Percentiles rank a stretch among this genome's conserved stretches.
Conservation (phyloP, 768 basidiomycete species). For the Boletus pseudo-olivaceus region DNA sequence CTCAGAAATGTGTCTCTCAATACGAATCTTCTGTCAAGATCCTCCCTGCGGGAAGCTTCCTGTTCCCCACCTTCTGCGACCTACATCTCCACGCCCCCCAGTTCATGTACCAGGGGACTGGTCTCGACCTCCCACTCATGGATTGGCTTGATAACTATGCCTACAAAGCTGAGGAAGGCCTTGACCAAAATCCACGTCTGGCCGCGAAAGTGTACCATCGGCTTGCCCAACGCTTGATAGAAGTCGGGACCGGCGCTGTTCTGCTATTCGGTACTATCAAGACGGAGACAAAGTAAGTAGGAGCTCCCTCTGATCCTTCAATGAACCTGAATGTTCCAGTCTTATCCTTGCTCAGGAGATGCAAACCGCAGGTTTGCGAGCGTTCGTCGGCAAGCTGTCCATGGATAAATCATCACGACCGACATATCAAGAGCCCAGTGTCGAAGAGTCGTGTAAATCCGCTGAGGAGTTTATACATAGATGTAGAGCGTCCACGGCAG, state of each 20-base stretch:
- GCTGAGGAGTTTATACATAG: constrained; percentile 54
- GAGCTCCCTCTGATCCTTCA: not conserved
- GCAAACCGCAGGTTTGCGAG: constrained; percentile 68
- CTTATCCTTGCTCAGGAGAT: constrained; percentile 75
- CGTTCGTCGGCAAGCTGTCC: constrained; percentile 85
- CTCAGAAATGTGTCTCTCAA: constrained; percentile 31
- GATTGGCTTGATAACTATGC: constrained; percentile 82
- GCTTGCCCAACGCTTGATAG: constrained; percentile 62
- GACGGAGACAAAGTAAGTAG: constrained; percentile 71
- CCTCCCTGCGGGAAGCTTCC: constrained; percentile 55
- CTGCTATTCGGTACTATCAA: constrained; percentile 83
- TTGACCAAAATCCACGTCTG: constrained; percentile 59
- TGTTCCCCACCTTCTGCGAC: constrained; percentile 80
- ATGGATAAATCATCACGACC: constrained; percentile 79
- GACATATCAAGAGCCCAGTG: constrained; percentile 65
- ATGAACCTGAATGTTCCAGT: constrained; percentile 35
- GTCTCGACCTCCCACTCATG: constrained; percentile 80
- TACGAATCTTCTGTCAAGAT: constrained; percentile 18
- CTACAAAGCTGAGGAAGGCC: constrained; percentile 72
- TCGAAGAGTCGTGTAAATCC: constrained; percentile 45
- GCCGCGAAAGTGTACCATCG: constrained; percentile 65
- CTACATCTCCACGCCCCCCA: constrained; percentile 88
- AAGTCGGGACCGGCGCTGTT: constrained; percentile 75
- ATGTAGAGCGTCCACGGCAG: constrained; percentile 41
- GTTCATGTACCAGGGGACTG: constrained; percentile 84